Evolutionary conservation across 2,329 filamentous ascomycete genomes (phyloP), one percentile per base, ranked within the genome.

Genomic region (Aurifilum marmelostoma): DNA sequence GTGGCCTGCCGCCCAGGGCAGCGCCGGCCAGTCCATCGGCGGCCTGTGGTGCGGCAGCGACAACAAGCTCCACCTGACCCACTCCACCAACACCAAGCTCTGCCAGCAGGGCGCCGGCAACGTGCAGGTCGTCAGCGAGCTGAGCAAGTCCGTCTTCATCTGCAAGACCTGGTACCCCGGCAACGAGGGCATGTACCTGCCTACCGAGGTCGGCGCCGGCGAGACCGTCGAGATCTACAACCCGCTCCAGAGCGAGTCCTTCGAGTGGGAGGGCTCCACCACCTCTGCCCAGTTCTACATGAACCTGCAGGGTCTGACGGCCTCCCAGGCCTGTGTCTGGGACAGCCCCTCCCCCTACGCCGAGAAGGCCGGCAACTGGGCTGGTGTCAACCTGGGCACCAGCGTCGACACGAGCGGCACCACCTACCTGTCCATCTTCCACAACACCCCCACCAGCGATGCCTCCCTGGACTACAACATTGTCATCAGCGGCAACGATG

Each of bases 131-230:
- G 77, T 90, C 79, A 99, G 97, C 85, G 88, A 90, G 67, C 85
- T 97, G 43, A 76, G 80, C 63, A 77, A 87, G 50, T 81, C 86
- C 58, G 91, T 92, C 37, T 87, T 91, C 59, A 87, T 97, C 74
- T 99, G 96, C 88, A 93, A 93, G 80, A 98, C 96, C 73, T 94
- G 97, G 80, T 99, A 99, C 82, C 96, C 96, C 71, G 95, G 94
- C 77, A 94, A 89, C 69, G 96, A 99, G 83, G 85, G 85, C 75
- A 95, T 97, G 89, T 92, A 92, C 67, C 87, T 98, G 69, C 92
- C 95, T n/a, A 70, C 66, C 60, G 82, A 94, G 61, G 85, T 91
- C 58, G 73, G 80, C 6, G 81, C 91, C 65, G 92, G 92, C 69
- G 75, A 81, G 63, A 85, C 81, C 34, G 82, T 88, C 71, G 80